phyloP scores from a whole-genome alignment of 768 basidiomycete species.

The Macrolepiota fuliginosa region DNA sequence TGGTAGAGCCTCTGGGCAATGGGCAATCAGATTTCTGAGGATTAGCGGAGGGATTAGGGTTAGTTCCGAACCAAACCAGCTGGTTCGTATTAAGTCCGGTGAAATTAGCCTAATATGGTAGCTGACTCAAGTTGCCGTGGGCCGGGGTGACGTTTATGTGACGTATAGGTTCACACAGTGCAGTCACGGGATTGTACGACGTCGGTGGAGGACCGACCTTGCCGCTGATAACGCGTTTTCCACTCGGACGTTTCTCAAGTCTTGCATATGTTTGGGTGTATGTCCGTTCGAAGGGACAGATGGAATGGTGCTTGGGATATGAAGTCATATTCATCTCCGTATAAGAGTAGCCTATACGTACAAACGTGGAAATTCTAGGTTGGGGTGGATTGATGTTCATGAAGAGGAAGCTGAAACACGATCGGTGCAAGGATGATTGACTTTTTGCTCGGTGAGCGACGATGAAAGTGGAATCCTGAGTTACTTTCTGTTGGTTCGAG shows the following conservation, averaged over 20 bases:
- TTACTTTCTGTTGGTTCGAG: constrained; percentile 1
- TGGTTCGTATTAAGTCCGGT: not conserved
- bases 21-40: constrained; percentile 3
- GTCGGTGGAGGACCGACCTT: not conserved
- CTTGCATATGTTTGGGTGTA: not conserved
- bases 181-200: not conserved
- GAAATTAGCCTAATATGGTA: not conserved
- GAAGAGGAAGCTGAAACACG: constrained; percentile 4
- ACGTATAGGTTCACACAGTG: not conserved
- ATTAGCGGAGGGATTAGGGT: not conserved
- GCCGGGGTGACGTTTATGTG: constrained; percentile 3
- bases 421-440: constrained; percentile 3
- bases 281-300: not conserved
- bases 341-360: not conserved
- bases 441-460: not conserved
- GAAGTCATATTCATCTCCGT: not conserved
- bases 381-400: not conserved
- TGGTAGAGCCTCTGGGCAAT: not conserved
- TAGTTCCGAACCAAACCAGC: not conserved
- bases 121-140: constrained; percentile 6
- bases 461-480: constrained; percentile 5
- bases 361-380: not conserved
- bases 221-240: constrained; percentile 1
- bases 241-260: not conserved
- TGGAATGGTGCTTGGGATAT: not conserved